Conservation (phyloP, 1,139 yeast species). For the Suhomyces bokatorum region DNA sequence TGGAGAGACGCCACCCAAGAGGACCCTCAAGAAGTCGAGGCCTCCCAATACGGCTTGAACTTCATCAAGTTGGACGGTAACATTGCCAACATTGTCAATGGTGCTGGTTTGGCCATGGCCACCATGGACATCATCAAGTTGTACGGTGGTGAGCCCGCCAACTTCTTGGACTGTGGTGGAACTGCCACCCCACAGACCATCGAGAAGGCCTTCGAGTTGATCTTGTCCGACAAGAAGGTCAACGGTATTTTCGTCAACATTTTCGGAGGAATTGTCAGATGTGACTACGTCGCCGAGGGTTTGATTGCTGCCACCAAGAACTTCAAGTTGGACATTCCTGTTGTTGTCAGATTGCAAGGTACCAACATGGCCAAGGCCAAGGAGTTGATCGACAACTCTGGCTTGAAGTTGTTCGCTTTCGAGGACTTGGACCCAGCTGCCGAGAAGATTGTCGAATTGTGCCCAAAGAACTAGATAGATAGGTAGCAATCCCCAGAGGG, state of each 20-base stretch:
- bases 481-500: conserved; percentile 1
- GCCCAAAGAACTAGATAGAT: conserved; percentile 25
- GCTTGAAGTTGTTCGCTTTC: conserved; percentile 88
- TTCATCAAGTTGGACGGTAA: conserved; percentile 97
- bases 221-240: conserved; percentile 84
- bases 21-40: conserved; percentile 95
- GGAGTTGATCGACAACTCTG: conserved; percentile 82
- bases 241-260: conserved; percentile 97
- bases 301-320: conserved; percentile 36
- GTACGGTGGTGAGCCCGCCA: conserved; percentile 98
- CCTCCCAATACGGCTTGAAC: conserved; percentile 86
- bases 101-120: conserved; percentile 99
- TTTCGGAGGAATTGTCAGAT: conserved; percentile 99
- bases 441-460: conserved; percentile 82
- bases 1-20: conserved; percentile 97
- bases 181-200: conserved; percentile 99
- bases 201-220: conserved; percentile 94
- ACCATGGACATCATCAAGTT: conserved; percentile 99
- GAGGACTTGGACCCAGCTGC: conserved; percentile 98
- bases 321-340: conserved; percentile 74
- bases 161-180: conserved; percentile 99
- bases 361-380: conserved; percentile 91
- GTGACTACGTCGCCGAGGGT: conserved; percentile 98
- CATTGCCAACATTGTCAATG: conserved; percentile 97
- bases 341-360: conserved; percentile 98